Evolutionary conservation across 2,329 filamentous ascomycete species (phyloP), one percentile per base, ranked within the genome.

Genomic region (Pestalotiopsis sp.): DNA sequence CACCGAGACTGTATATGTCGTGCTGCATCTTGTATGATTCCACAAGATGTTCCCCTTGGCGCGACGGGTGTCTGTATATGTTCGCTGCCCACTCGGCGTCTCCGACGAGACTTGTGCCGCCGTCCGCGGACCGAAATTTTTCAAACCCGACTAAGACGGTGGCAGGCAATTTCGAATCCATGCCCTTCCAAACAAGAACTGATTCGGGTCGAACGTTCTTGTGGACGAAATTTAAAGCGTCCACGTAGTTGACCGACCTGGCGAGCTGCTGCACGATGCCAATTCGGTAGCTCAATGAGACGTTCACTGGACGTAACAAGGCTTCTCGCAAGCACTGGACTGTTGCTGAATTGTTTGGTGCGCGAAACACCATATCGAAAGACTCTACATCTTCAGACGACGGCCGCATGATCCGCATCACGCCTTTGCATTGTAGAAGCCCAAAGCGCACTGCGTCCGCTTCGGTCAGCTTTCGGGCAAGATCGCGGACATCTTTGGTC

Each of bases 1-100:
- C 84, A 0, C 86, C 86, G 0, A 88, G 78, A 66, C 85, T 86
- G 74, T 88, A 88, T 12, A 89, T 84, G 68, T 88, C 86, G 72
- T 89, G 86, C 67, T 86, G 82, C 82, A 88, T 87, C 2, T 71
- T 75, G 70, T 86, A 88, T 0, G 70, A 66, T 1, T 83, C 78
- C 31, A 80, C 73, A 0, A 79, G 77, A 2, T 71, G 70, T 0
- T 77, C 25, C 0, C 85, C 85, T 71, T 87, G 85, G 0, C 86
- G 80, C 0, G 71, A 68, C 0, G 85, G 84, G 70, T 88, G 86
- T 1, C 82, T 80, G 69, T 88, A 89, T 0, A 88, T 57, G 60
- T 87, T 83, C 14, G 76, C 75, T 5, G 82, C 74, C 81, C 80
- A 83, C 0, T 70, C 73, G 0, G 66, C 66, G 70, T 87, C 84